phyloP scores from a whole-genome alignment of 768 basidiomycete species.

The Rhizopogon sp. region DNA sequence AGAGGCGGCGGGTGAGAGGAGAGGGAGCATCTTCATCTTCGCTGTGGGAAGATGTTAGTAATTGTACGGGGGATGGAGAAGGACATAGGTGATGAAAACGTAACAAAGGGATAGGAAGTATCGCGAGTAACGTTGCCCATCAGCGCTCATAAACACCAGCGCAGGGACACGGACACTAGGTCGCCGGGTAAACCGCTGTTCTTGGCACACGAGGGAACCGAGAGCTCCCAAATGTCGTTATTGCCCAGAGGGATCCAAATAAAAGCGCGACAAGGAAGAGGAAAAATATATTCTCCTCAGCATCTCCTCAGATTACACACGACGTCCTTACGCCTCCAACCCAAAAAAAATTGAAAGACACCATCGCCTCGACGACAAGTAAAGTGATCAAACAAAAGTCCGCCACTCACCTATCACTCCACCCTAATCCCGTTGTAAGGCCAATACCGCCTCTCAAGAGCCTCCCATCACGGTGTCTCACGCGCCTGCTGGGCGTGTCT shows the following conservation, averaged over 20 bases:
- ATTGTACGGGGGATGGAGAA: neutral
- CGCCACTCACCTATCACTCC: conserved; percentile 61
- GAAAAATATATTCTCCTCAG: neutral
- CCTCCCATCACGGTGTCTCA: conserved; percentile 58
- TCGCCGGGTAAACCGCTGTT: neutral
- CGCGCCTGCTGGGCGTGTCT: conserved; percentile 51
- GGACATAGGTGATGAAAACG: neutral
- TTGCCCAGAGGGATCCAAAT: neutral
- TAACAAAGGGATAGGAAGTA: neutral
- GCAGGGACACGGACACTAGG: neutral
- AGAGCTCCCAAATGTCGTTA: neutral
- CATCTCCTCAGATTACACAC: no score
- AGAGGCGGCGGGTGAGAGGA: conserved; percentile 57
- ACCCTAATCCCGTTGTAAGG: conserved; percentile 66
- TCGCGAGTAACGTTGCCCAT: neutral
- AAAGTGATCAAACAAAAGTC: neutral
- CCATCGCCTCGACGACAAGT: neutral
- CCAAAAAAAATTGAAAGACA: neutral
- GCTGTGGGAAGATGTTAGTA: conserved; percentile 26
- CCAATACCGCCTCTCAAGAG: conserved; percentile 59
- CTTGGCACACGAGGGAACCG: neutral
- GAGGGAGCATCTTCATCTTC: conserved; percentile 75
- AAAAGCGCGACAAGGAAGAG: neutral
- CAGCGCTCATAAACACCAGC: neutral
- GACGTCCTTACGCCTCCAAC: neutral